Base-by-base conservation (phyloP, 2,329 filamentous ascomycete species). In the Endocalyx cinctus region DNA sequence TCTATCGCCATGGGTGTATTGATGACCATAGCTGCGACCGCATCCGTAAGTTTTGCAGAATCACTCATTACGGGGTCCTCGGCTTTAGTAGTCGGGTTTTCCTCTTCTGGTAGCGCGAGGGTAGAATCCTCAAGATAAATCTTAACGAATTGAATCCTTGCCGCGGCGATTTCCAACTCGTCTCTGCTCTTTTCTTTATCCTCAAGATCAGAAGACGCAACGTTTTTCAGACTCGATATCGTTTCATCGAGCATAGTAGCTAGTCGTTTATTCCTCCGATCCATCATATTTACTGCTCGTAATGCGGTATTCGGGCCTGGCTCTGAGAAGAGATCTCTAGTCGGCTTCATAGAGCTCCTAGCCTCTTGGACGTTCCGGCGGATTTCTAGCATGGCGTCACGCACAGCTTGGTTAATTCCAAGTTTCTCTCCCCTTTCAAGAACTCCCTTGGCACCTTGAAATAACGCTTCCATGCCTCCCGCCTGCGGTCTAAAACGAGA, bases 321-420 rank as follows among this genome's bases (percentile, higher is more conserved):
- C 27, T 67, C 61, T 4, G 48, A 48, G 15, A 65, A 53, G 2
- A 61, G 43, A 25, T 59, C 55, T 27, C 55, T 58, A 10, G 57
- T 52, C 6, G 59, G 54, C 31, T 60, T 61, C 15, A 64, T 60
- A 11, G 62, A 56, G 18, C 62, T 66, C 19, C 70, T 64, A 3
- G 69, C 65, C 36, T 77, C 74, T 42, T 85, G 81, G 19, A 89
- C 77, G 45, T 87, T 88, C 49, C 84, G 83, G 39, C 77, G 76
- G 31, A 90, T 82, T 58, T 94, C 87, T 7, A 80, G 82, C 52
- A 92, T 74, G 13, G 86, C 85, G 46, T 86, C 84, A n/a, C 86
- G 75, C 6, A 92, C 78, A 1, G 82, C 84, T 56, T 84, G 82
- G 52, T 87, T 88, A 35, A 92, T 82, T 6, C 84, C 84, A 41